phyloP scores from a whole-genome alignment of 202 grass and related monocot genomes.

The Carex arenaria region DNA sequence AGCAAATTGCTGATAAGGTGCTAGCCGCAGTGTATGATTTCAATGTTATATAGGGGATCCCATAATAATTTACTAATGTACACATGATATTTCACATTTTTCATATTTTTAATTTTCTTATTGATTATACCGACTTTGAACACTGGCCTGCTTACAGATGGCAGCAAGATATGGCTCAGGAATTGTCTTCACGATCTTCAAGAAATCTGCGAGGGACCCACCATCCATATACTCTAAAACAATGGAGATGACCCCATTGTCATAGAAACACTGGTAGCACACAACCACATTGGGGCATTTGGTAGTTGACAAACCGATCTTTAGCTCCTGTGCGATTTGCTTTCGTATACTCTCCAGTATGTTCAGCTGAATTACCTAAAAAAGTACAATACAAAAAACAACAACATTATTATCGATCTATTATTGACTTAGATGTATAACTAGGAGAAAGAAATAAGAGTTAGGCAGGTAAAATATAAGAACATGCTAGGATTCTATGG shows the following conservation, averaged over 20 bases:
- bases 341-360: slow-evolving; percentile 63
- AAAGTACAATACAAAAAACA: neutral
- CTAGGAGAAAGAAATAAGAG: neutral
- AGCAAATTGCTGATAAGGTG: neutral
- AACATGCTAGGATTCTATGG: neutral
- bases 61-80: neutral
- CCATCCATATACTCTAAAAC: slow-evolving; percentile 96
- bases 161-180: slow-evolving; percentile 88
- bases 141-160: slow-evolving; percentile 95
- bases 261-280: slow-evolving; percentile 89
- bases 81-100: slow-evolving; percentile 13
- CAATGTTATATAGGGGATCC: neutral
- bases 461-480: neutral
- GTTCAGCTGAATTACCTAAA: slow-evolving; percentile 86
- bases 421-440: neutral
- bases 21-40: neutral
- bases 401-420: neutral
- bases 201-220: slow-evolving; percentile 75
- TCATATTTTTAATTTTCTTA: neutral
- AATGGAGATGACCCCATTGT: slow-evolving; percentile 84
- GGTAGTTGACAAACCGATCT: slow-evolving; percentile 69
- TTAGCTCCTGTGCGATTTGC: slow-evolving; percentile 83
- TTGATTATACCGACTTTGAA: slow-evolving; percentile 20
- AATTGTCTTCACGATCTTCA: slow-evolving; percentile 75
- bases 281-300: slow-evolving; percentile 64